Conservation (phyloP, 495 filamentous ascomycete genomes). For the Xylaria telfairii region DNA sequence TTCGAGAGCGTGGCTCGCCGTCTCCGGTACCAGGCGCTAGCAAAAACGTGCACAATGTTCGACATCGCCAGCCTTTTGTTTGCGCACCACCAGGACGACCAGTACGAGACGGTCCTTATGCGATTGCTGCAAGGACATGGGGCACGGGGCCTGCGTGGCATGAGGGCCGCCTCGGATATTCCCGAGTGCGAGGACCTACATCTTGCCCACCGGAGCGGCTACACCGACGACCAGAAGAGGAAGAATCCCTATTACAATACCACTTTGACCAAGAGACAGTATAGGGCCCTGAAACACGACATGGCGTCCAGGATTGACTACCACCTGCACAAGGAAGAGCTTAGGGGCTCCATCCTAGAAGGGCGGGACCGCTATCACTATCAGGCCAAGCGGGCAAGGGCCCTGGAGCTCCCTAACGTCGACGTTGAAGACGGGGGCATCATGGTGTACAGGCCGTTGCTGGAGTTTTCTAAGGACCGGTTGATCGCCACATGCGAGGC, state of each 20-base stretch:
- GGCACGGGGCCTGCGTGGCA: conserved; percentile 72
- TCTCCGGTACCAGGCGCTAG: conserved; percentile 74
- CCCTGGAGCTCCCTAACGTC: conserved; percentile 30
- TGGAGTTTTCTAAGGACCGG: conserved; percentile 72
- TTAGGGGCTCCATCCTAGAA: conserved; percentile 24
- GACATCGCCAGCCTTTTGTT: conserved; percentile 65
- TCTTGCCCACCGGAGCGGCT: conserved; percentile 72
- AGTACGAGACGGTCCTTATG: conserved; percentile 86
- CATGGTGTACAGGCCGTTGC: conserved; percentile 73
- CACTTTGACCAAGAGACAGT: conserved; percentile 24
- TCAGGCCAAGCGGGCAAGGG: conserved; percentile 17
- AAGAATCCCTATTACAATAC: conserved; percentile 37
- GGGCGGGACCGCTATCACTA: conserved; percentile 34
- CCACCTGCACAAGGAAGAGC: conserved; percentile 17
- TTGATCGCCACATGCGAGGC: conserved; percentile 75
- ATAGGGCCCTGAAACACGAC: conserved; percentile 27
- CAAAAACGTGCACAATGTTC: conserved; percentile 58
- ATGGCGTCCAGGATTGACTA: conserved; percentile 32
- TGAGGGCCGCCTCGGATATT: conserved; percentile 66
- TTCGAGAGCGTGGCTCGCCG: conserved; percentile 81
- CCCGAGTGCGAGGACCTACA: conserved; percentile 83
- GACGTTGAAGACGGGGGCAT: conserved; percentile 72
- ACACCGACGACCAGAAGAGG: conserved; percentile 45
- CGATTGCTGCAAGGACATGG: conserved; percentile 67
- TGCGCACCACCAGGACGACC: conserved; percentile 86